Percentiles rank a stretch among this genome's conserved stretches.
These are phyloP conservation scores for Solanum aculeatissimum DNA, from an alignment of 305 asterid species.

Conservation along the genomic window DNA sequence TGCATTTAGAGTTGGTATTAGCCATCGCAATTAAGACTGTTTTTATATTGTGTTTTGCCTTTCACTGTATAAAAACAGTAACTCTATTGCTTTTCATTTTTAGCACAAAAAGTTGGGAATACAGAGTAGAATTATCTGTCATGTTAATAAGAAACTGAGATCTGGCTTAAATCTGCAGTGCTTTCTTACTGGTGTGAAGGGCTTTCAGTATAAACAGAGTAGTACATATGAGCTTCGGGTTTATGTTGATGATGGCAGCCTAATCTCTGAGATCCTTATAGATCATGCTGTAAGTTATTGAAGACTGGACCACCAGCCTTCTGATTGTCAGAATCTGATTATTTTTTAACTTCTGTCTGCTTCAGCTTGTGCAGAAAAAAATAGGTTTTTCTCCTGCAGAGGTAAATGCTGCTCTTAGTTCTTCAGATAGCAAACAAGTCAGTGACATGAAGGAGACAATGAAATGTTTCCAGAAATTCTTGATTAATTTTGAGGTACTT, in stretches of 20 bases:
- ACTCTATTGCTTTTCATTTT: not conserved
- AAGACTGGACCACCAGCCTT: not conserved
- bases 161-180: constrained; percentile 42
- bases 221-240: constrained; percentile 57
- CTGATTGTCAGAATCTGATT: constrained; percentile 9
- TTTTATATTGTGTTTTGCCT: not conserved
- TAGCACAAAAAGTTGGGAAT: not conserved
- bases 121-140: not conserved
- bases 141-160: not conserved
- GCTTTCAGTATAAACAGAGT: constrained; percentile 49
- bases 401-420: constrained; percentile 45
- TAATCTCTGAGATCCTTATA: constrained; percentile 64
- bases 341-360: not conserved
- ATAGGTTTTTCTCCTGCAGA: constrained; percentile 67
- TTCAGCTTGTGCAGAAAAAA: constrained; percentile 51
- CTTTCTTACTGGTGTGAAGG: constrained; percentile 66
- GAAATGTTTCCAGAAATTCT: constrained; percentile 51
- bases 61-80: not conserved
- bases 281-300: constrained; percentile 53
- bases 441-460: constrained; percentile 39
- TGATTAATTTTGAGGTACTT: constrained; percentile 67
- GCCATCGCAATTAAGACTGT: not conserved
- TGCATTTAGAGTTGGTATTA: not conserved
- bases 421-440: constrained; percentile 30
- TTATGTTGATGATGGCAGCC: constrained; percentile 89